Evolutionary conservation across 1,139 yeast species (phyloP).

Genomic region (Candida frijolesensis): DNA sequence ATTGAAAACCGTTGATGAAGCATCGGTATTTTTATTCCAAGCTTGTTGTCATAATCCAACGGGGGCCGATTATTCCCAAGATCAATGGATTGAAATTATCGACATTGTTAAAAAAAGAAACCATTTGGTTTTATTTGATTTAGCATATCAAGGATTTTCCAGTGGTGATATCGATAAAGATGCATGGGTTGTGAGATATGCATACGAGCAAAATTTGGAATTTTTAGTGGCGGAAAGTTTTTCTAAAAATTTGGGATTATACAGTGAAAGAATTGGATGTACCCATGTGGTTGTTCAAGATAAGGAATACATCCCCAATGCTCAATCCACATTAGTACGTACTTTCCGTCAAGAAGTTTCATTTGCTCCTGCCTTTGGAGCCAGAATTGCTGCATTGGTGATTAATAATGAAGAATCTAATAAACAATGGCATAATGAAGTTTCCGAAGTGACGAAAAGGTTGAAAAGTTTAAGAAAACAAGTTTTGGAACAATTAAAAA

Average conservation of each 20-base stretch:
- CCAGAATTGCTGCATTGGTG: constrained; percentile 38
- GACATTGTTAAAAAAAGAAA: constrained; percentile 56
- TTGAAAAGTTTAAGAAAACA: constrained; percentile 30
- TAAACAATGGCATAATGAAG: constrained; percentile 39
- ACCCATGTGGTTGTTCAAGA: constrained; percentile 40
- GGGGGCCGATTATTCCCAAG: constrained; percentile 82
- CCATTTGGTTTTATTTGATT: constrained; percentile 78
- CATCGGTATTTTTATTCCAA: constrained; percentile 61
- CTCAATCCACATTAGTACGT: constrained; percentile 29
- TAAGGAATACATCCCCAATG: constrained; percentile 20
- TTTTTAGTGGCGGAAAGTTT: constrained; percentile 45
- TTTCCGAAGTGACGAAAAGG: constrained; percentile 30
- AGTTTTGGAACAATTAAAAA: constrained; percentile 29
- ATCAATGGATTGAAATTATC: constrained; percentile 77
- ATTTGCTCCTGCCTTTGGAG: constrained; percentile 51
- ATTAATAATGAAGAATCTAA: constrained; percentile 27
- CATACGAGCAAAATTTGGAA: constrained; percentile 26
- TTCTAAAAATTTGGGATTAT: constrained; percentile 49
- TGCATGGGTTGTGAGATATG: constrained; percentile 31
- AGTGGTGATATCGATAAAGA: constrained; percentile 45
- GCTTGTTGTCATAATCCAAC: constrained; percentile 98
- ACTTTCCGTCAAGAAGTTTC: constrained; percentile 43
- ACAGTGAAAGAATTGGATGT: constrained; percentile 48
- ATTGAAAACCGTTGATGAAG: constrained; percentile 30
- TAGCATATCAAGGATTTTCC: constrained; percentile 94